Evolutionary conservation across 164 flowering plant genomes (phyloP).

Genomic region (Stephania yunnanensis): DNA sequence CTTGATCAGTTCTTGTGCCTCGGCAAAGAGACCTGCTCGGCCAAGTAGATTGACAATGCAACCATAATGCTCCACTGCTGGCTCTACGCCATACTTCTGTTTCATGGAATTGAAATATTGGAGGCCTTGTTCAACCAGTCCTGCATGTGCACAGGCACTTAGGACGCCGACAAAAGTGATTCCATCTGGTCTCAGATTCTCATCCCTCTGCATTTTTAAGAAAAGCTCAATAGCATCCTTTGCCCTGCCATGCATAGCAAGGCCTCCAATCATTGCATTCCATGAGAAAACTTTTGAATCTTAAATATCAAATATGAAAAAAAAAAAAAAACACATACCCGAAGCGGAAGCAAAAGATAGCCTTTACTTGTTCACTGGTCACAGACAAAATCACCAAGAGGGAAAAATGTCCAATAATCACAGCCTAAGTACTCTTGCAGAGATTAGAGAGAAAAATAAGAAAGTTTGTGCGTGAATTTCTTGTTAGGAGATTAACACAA

Average conservation of each 20-base stretch:
- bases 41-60: slow-evolving; percentile 43
- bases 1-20: slow-evolving; percentile 29
- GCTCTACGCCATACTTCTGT: slow-evolving; percentile 20
- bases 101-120: slow-evolving; percentile 27
- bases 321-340: no score
- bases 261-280: slow-evolving; percentile 43
- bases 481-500: no score
- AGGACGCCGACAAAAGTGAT: slow-evolving; percentile 34
- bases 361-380: no score
- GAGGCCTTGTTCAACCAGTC: slow-evolving; percentile 32
- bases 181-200: slow-evolving; percentile 25
- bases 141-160: slow-evolving; percentile 43
- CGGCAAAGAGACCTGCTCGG: slow-evolving; percentile 31
- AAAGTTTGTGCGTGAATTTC: no score
- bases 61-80: slow-evolving; percentile 36
- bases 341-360: no score
- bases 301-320: no score
- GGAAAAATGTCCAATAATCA: no score
- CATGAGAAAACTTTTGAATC: slow-evolving; percentile 32
- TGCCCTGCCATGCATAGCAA: slow-evolving; percentile 39
- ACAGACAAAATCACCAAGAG: no score
- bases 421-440: no score
- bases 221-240: slow-evolving; percentile 31
- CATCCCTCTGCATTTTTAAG: slow-evolving; percentile 20
- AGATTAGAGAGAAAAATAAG: no score